Evolutionary conservation across 169 alveolate genomes (phyloP).

Genomic region (Fabrea salina): DNA sequence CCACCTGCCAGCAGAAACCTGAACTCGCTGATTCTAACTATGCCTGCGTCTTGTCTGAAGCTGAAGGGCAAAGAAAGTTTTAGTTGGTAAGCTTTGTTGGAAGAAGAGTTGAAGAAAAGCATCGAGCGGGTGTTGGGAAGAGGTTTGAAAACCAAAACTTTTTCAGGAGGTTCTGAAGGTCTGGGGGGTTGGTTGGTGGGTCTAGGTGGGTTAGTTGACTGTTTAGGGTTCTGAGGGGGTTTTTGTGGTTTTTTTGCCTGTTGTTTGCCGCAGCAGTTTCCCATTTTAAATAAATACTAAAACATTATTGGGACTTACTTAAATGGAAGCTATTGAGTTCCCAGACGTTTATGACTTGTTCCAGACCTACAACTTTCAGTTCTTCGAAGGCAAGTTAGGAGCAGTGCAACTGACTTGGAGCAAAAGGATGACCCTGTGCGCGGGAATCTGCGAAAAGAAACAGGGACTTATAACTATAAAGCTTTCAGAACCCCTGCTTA

Average conservation of each 20-base stretch:
- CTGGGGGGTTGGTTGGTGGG: neutral
- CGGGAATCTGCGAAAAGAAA: constrained; percentile 85
- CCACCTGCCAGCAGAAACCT: constrained; percentile 12
- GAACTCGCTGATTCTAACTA: neutral
- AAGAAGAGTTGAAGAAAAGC: neutral
- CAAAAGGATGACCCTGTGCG: constrained; percentile 89
- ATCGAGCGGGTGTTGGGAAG: neutral
- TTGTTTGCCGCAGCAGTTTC: neutral
- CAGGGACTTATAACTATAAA: constrained; percentile 88
- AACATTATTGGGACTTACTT: too few relatives aligned
- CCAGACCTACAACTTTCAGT: constrained; percentile 71
- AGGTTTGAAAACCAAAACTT: neutral
- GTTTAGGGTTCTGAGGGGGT: too few relatives aligned
- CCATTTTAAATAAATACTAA: too few relatives aligned
- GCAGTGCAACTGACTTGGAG: constrained; percentile 88
- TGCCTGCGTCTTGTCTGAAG: neutral
- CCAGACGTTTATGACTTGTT: constrained; percentile 80
- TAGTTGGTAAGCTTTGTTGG: neutral
- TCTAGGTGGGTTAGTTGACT: neutral
- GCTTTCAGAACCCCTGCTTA: constrained; percentile 89
- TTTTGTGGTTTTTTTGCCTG: neutral
- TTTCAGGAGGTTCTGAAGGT: neutral
- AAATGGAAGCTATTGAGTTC: constrained; percentile 29
- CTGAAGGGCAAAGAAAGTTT: constrained; percentile 7
- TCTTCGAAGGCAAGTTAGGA: constrained; percentile 75